A percentile compares a stretch with the other conserved stretches of the same genome.
Evolutionary conservation across 371 early-diverging fungal species (phyloP).

Genomic region (Furculomyces boomerangus): DNA sequence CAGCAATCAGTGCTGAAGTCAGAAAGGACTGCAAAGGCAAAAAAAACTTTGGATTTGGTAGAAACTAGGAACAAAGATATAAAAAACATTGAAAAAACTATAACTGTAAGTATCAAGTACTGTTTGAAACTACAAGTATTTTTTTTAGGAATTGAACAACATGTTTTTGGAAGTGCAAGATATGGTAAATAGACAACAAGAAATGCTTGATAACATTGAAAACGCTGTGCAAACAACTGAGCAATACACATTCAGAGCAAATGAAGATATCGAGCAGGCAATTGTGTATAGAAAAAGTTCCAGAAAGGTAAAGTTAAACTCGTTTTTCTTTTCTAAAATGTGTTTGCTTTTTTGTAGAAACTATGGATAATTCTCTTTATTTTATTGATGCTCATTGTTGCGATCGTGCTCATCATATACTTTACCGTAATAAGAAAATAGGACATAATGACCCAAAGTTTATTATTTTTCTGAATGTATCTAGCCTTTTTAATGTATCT

Average conservation of each 20-base stretch:
- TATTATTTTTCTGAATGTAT: too few species aligned
- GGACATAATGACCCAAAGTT: too few species aligned
- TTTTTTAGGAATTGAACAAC: constrained; percentile 26
- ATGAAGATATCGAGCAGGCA: constrained; percentile 21
- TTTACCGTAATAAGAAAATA: too few species aligned
- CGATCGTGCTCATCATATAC: too few species aligned
- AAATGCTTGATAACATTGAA: constrained; percentile 22
- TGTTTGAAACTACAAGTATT: not conserved
- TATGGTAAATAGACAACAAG: constrained; percentile 30
- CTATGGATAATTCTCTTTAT: too few species aligned
- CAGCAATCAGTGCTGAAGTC: constrained; percentile 28
- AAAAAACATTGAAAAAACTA: constrained; percentile 31
- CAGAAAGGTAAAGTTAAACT: constrained; percentile 10
- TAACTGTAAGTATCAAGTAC: constrained; percentile 5
- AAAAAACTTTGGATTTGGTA: constrained; percentile 31
- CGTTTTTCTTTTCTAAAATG: too few species aligned
- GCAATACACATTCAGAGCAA: constrained; percentile 14
- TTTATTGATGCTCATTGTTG: too few species aligned
- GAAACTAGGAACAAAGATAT: constrained; percentile 40
- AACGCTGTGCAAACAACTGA: constrained; percentile 19
- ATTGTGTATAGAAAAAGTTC: constrained; percentile 18
- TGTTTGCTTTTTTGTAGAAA: too few species aligned
- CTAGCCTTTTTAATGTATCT: too few species aligned
- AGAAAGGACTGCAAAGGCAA: constrained; percentile 22
- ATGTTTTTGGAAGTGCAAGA: constrained; percentile 39